Evolutionary conservation across 2,329 filamentous ascomycete genomes (phyloP).

Genomic region (Paecilomyces sp.): DNA sequence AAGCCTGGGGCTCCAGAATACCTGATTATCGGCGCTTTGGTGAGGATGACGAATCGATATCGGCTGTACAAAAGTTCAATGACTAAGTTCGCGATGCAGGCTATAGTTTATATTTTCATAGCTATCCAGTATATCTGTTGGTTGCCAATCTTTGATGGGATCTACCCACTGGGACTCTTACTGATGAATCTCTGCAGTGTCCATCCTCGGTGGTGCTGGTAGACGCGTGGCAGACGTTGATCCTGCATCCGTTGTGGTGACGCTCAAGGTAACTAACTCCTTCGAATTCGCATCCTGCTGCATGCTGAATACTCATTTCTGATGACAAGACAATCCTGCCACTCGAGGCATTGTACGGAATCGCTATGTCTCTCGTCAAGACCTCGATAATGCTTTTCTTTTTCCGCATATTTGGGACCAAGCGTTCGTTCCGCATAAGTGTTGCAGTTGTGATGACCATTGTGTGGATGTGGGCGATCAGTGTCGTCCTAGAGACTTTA

Average conservation of each 20-base stretch:
- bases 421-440: background rate
- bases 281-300: background rate
- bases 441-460: background rate
- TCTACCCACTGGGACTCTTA: background rate
- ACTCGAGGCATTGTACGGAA: background rate
- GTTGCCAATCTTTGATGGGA: background rate
- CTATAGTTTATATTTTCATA: background rate
- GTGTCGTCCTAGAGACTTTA: background rate
- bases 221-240: background rate
- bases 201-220: background rate
- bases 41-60: background rate
- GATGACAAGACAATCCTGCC: background rate
- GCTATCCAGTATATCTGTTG: background rate
- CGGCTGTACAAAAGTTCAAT: background rate
- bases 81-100: background rate
- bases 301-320: background rate
- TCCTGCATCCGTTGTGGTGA: background rate
- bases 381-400: background rate
- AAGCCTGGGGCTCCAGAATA: background rate
- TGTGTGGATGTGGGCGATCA: constrained; percentile 1
- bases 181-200: background rate
- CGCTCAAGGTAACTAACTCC: background rate
- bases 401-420: background rate
- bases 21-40: background rate
- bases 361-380: background rate